Conservation (phyloP, 192 early-diverging fungal genomes). For the Backusella liffmaniae region DNA sequence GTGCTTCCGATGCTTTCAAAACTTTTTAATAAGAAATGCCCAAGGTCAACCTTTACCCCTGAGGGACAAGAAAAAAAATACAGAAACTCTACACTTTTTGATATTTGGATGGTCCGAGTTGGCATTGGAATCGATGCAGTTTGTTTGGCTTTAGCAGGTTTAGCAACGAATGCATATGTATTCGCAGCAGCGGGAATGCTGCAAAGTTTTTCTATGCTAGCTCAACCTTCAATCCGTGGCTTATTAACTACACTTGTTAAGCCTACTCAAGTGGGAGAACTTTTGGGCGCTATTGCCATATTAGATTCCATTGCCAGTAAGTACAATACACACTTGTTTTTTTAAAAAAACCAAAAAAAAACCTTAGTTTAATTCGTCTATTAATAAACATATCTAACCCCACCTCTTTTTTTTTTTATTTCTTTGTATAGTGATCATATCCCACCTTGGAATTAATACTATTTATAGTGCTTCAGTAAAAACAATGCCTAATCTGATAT, state of each 20-base stretch:
- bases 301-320: slow-evolving; percentile 46
- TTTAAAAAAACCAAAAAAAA: background rate
- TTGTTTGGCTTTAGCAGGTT: slow-evolving; percentile 31
- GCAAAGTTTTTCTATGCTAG: slow-evolving; percentile 36
- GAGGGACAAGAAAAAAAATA: slow-evolving; percentile 1
- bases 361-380: background rate
- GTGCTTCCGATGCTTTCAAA: slow-evolving; percentile 37
- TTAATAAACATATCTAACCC: background rate
- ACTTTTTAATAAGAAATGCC: slow-evolving; percentile 25
- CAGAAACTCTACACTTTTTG: slow-evolving; percentile 27
- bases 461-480: slow-evolving; percentile 44
- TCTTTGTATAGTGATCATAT: slow-evolving; percentile 28
- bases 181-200: slow-evolving; percentile 26
- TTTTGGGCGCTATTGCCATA: slow-evolving; percentile 47
- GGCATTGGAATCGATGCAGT: slow-evolving; percentile 38
- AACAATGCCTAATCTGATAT: slow-evolving; percentile 41
- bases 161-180: slow-evolving; percentile 20
- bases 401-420: background rate
- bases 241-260: slow-evolving; percentile 44
- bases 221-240: slow-evolving; percentile 38
- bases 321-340: background rate
- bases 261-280: slow-evolving; percentile 46
- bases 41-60: background rate
- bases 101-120: slow-evolving; percentile 51
- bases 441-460: slow-evolving; percentile 42